Evolutionary conservation across 139 green algal species (phyloP).

Genomic region (Microglena sp.): DNA sequence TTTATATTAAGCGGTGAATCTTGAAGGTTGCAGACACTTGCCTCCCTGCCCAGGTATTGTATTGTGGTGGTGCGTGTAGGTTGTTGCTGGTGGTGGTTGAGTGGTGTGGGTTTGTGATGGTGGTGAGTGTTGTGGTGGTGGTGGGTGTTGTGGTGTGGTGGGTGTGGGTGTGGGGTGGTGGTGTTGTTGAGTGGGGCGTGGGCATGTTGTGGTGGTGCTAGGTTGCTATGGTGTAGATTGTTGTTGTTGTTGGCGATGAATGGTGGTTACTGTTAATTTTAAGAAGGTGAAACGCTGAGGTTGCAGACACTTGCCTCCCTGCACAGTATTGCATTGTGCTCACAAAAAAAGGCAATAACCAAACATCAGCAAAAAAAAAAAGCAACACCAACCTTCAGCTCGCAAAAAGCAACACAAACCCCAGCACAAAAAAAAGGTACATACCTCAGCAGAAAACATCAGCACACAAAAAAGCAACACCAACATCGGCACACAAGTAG

Average conservation of each 20-base stretch:
- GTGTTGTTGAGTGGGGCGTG: not conserved
- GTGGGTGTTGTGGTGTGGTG: not conserved
- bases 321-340: too few relatives aligned
- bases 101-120: not conserved
- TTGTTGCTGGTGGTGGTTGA: not conserved
- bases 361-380: too few relatives aligned
- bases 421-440: not conserved
- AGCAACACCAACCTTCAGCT: too few relatives aligned
- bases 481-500: not conserved
- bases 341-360: too few relatives aligned
- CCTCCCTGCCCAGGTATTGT: too few relatives aligned
- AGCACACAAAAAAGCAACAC: not conserved
- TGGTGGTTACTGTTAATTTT: too few relatives aligned
- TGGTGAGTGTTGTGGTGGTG: not conserved
- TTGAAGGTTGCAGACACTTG: too few relatives aligned
- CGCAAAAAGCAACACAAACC: conserved; percentile 1
- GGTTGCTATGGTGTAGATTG: too few relatives aligned
- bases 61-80: not conserved
- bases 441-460: not conserved
- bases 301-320: too few relatives aligned
- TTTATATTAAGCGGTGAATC: too few relatives aligned
- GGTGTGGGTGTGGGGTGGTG: not conserved
- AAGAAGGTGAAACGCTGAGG: too few relatives aligned
- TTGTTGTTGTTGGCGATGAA: too few relatives aligned
- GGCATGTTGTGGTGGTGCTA: not conserved